Evolutionary conservation across 2,329 filamentous ascomycete species (phyloP), one percentile per base, ranked within the genome.

Genomic region (Venturia asperata): DNA sequence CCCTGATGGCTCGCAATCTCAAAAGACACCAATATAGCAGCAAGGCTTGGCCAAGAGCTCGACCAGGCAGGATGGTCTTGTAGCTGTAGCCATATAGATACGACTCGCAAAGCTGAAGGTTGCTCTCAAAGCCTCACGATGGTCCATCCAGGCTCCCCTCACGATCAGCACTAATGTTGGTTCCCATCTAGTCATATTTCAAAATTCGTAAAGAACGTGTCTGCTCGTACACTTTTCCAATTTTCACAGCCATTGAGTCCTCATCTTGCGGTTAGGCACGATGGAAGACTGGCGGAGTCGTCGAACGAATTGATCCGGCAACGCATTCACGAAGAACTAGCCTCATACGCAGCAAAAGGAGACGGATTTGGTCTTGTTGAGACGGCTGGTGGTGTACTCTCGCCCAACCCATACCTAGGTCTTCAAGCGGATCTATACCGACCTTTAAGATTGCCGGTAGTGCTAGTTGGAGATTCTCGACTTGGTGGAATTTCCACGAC

Each of bases 371-470:
- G 89, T 0, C 81, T 95, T 60, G 79, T 94, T 58, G 91, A 95
- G 73, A 94, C 91, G 1, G 90, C 91, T 1, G 91, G 90, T 0
- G 91, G 91, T 0, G 88, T 93, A 0, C 86, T 93, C 67, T 93
- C 90, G 0, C 91, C 91, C 0, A 84, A 84, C 0, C 91, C 90
- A 0, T 90, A 88, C 43, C 89, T 90, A 11, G 88, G 82, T 1
- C 85, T 88, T 0, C 91, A 95, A 72, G 90, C 87, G 1, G 90
- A 95, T 71, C 76, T 92, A 1, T 94, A 92, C 72, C 80, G 87
- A 24, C 86, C 89, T 0, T 76, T 95, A 1, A 82, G 90, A n/a
- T 76, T 89, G 0, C 90, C 91, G 0, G 83, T 88, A 0, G 76
- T 94, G 17, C 82, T 95, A 0, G 81, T 95, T 0, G 90, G 88